Percentiles rank a stretch among this genome's conserved stretches.
Evolutionary conservation across 2,329 filamentous ascomycete species (phyloP).

Genomic region (Xylariales sp.): DNA sequence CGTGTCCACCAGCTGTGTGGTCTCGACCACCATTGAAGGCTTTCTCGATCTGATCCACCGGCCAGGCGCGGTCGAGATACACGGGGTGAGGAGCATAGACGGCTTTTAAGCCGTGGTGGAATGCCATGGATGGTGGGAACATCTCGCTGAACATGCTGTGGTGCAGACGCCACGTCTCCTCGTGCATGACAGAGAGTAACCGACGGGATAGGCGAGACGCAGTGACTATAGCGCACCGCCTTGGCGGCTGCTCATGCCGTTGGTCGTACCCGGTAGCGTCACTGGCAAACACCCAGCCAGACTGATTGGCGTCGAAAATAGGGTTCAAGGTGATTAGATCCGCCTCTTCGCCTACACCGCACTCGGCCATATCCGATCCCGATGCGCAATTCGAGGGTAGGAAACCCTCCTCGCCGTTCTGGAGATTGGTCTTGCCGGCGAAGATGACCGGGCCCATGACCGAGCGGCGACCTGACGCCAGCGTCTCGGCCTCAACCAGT

Average conservation of each 20-base stretch:
- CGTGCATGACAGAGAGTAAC: slow-evolving; percentile 67
- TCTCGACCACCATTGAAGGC: slow-evolving; percentile 75
- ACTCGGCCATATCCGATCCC: slow-evolving; percentile 46
- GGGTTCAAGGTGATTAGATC: slow-evolving; percentile 76
- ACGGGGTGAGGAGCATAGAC: slow-evolving; percentile 79
- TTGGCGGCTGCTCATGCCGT: slow-evolving; percentile 51
- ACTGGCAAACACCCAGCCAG: slow-evolving; percentile 67
- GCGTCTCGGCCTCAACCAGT: slow-evolving; percentile 58
- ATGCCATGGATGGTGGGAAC: slow-evolving; percentile 66
- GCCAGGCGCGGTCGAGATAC: slow-evolving; percentile 73
- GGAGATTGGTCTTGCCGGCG: slow-evolving; percentile 40
- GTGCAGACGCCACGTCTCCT: slow-evolving; percentile 62
- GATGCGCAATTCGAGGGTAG: slow-evolving; percentile 52
- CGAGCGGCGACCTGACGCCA: slow-evolving; percentile 43
- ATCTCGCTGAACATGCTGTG: slow-evolving; percentile 77
- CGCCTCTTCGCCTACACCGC: slow-evolving; percentile 67
- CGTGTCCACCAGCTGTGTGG: slow-evolving; percentile 58
- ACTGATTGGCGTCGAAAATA: slow-evolving; percentile 66
- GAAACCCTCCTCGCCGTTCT: slow-evolving; percentile 48
- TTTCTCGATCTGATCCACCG: slow-evolving; percentile 61
- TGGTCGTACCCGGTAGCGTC: slow-evolving; percentile 66
- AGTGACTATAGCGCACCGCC: slow-evolving; percentile 67
- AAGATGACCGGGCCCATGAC: slow-evolving; percentile 66
- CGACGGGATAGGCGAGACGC: slow-evolving; percentile 63
- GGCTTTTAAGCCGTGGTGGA: slow-evolving; percentile 75